Evolutionary conservation across 495 filamentous ascomycete species (phyloP), one percentile per base, ranked within the genome.

Genomic region (Sordaria brevicollis): DNA sequence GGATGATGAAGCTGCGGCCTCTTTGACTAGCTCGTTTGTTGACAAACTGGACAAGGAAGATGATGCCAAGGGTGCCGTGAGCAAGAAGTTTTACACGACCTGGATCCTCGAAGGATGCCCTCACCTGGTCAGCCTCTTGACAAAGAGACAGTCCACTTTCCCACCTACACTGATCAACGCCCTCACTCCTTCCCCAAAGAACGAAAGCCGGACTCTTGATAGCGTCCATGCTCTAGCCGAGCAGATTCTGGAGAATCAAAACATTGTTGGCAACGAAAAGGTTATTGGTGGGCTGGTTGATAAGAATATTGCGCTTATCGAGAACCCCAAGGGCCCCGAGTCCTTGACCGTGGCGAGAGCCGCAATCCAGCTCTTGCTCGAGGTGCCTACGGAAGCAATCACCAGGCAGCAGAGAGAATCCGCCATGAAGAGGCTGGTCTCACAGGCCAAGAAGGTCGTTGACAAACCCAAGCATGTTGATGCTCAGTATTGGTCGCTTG

Each of bases 21-120:
- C 71, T 35, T 19, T 82, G 39, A 71, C 75, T 10, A 73, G 73
- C 65, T 72, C 76, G 17, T 80, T 83, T 68, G 67, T 82, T 15
- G 73, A 76, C 54, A 79, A 77, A 69, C 68, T 83, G 9, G 72
- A 70, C 29, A 37, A 72, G 33, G 69, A 71, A 29, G 35, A 74
- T 57, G 41, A 74, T 54, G n/a, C 71, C 19, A 71, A 74, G 31
- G 71, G 35, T 71, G 2, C 74, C 72, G 37, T 76, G 21, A 71
- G 33, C 17, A 70, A 66, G 41, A 69, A 41, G 25, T 66, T 70
- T 4, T 76, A 74, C 38, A n/a, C 74, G 19, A 65, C 54, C 7
- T 79, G 76, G 76, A 75, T 78, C 13, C 65, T 79, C 4, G 49
- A 62, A 62, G 49, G 49, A 8, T 62, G 49, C 25, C 49, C 49